These are phyloP conservation scores for Kwoniella botswanensis DNA, from an alignment of 768 basidiomycete genomes.

Conservation along the genomic window DNA sequence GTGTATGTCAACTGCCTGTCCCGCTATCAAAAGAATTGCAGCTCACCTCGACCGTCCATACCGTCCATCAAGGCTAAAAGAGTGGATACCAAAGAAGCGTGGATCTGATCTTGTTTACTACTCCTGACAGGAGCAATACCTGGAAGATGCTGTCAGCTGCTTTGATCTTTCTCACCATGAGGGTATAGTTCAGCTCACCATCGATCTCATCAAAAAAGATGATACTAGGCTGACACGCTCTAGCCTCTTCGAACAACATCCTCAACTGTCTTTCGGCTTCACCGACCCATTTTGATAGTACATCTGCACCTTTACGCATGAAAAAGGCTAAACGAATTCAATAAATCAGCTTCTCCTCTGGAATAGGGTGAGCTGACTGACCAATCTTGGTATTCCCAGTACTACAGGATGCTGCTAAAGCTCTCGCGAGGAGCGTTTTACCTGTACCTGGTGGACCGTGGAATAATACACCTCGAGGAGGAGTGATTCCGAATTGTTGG, in stretches of 20 bases:
- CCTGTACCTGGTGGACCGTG: constrained; percentile 99
- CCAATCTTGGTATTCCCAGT: constrained; percentile 85
- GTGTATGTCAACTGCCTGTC: background rate
- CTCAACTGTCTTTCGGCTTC: constrained; percentile 96
- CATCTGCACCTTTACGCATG: constrained; percentile 99
- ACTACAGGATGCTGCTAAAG: constrained; percentile 88
- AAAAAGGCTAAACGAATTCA: constrained; percentile 75
- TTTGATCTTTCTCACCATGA: background rate
- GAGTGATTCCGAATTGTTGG: constrained; percentile 88
- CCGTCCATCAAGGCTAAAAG: constrained; percentile 97
- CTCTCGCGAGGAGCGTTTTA: constrained; percentile 83
- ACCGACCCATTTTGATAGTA: constrained; percentile 98
- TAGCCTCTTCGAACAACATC: constrained; percentile 93
- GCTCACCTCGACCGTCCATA: constrained; percentile 86
- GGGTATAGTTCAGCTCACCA: constrained; percentile 60
- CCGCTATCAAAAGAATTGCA: too few relatives aligned
- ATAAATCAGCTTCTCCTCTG: constrained; percentile 16
- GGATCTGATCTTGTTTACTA: constrained; percentile 98
- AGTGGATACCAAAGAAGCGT: constrained; percentile 95
- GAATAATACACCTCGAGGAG: constrained; percentile 94
- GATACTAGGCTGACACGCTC: constrained; percentile 88
- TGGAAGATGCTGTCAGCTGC: constrained; percentile 23
- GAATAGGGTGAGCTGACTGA: constrained; percentile 60
- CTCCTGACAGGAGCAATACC: constrained; percentile 92
- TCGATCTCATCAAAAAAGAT: constrained; percentile 99